Conservation (phyloP, 2,329 filamentous ascomycete species). For the Trichoderma atroviride region DNA sequence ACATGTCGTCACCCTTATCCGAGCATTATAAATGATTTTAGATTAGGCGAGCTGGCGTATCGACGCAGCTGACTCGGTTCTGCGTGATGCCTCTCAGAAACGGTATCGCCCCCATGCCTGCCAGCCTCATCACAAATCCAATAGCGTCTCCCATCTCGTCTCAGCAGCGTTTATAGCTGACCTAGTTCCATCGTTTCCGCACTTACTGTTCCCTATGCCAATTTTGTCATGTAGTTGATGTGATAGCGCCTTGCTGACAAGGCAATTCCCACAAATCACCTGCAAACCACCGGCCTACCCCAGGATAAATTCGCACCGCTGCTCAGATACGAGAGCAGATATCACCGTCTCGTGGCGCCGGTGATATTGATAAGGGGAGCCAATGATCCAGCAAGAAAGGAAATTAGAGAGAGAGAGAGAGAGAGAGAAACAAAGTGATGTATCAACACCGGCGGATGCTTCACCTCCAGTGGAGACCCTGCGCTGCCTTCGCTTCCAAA, state of each 20-base stretch:
- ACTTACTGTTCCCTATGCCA: background rate
- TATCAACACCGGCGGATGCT: conserved; percentile 2
- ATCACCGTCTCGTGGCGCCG: background rate
- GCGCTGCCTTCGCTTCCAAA: conserved; percentile 57
- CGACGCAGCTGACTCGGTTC: background rate
- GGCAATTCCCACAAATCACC: conserved; percentile 4
- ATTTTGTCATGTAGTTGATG: background rate
- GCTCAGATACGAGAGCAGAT: background rate
- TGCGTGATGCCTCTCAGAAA: background rate
- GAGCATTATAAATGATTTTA: background rate
- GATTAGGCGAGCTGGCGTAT: conserved; percentile 2
- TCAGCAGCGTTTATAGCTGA: background rate
- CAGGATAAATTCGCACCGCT: background rate
- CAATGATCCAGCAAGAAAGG: background rate
- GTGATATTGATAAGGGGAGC: background rate
- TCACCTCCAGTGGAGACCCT: conserved; percentile 62
- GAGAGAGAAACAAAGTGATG: background rate
- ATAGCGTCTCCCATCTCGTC: background rate
- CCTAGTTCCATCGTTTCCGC: conserved; percentile 5
- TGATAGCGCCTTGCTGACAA: conserved; percentile 7
- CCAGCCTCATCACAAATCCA: conserved; percentile 12
- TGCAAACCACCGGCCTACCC: background rate
- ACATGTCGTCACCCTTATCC: background rate
- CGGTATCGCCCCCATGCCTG: background rate
- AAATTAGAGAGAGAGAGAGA: background rate